A percentile compares a stretch with the other conserved stretches of the same genome.
Evolutionary conservation across 75 land plant species (phyloP).

Genomic region (Cryptomeria japonica): DNA sequence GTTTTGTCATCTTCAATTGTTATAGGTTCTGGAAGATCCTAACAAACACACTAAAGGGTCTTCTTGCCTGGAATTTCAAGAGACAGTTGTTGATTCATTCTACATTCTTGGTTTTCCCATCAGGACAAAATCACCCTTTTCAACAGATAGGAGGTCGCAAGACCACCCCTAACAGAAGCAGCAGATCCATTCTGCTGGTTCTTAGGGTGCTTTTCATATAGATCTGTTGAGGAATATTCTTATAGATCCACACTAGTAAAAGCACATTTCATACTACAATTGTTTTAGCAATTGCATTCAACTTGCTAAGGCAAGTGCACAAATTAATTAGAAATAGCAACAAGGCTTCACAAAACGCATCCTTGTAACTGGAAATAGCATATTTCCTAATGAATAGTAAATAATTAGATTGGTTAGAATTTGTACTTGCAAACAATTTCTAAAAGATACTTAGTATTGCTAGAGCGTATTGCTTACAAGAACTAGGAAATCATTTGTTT

Average conservation of each 20-base stretch:
- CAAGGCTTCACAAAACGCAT: not conserved
- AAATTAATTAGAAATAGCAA: not conserved
- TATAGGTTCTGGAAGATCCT: too few relatives aligned
- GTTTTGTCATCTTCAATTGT: too few relatives aligned
- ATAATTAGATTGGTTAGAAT: not conserved
- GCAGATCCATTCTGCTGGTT: too few relatives aligned
- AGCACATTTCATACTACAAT: not conserved
- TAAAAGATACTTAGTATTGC: not conserved
- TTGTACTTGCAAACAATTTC: not conserved
- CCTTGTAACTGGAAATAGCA: not conserved
- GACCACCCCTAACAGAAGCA: too few relatives aligned
- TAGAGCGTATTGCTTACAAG: constrained; percentile 47
- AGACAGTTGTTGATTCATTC: too few relatives aligned
- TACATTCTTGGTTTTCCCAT: too few relatives aligned
- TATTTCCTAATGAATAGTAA: not conserved
- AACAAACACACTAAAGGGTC: too few relatives aligned
- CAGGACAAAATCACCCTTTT: too few relatives aligned
- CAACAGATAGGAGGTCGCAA: too few relatives aligned
- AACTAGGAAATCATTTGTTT: constrained; percentile 71
- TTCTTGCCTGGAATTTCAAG: too few relatives aligned
- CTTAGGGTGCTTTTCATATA: too few relatives aligned
- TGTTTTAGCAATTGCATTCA: not conserved
- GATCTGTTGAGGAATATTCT: too few relatives aligned
- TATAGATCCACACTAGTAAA: not conserved
- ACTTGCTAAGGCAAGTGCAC: not conserved